These are phyloP conservation scores for Fusarium concolor DNA, from an alignment of 2,329 filamentous ascomycete species.

Conservation along the genomic window DNA sequence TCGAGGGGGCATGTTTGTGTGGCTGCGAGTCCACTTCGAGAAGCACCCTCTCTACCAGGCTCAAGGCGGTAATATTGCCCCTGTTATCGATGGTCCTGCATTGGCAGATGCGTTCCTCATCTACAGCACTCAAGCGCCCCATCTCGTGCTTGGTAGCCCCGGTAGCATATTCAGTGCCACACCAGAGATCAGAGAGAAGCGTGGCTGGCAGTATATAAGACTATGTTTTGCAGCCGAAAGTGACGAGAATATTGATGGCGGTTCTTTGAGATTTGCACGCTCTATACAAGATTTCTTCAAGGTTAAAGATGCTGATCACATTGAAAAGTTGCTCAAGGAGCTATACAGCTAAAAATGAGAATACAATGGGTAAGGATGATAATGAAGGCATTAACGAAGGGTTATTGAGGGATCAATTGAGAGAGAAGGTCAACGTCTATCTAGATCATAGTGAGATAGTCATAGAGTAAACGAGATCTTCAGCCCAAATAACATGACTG, in stretches of 20 bases:
- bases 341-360: conserved; percentile 27
- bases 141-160: conserved; percentile 76
- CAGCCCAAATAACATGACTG: too few species aligned
- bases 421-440: too few species aligned
- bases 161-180: conserved; percentile 80
- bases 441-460: too few species aligned
- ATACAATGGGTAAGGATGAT: too few species aligned
- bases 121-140: conserved; percentile 75
- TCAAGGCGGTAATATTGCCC: conserved; percentile 43
- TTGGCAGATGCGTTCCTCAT: conserved; percentile 77
- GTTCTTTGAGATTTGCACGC: conserved; percentile 72
- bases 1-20: conserved; percentile 91
- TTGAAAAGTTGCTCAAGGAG: conserved; percentile 70
- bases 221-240: conserved; percentile 88
- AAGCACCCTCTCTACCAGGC: conserved; percentile 74
- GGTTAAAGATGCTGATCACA: conserved; percentile 72
- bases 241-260: conserved; percentile 73
- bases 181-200: conserved; percentile 64
- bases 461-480: too few species aligned
- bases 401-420: too few species aligned
- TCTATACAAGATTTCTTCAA: conserved; percentile 82
- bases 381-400: too few species aligned
- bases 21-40: conserved; percentile 79
- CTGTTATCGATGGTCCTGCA: conserved; percentile 63
- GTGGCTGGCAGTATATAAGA: conserved; percentile 78